Evolutionary conservation across 2,329 filamentous ascomycete genomes (phyloP).

Genomic region (Bimuria novae-zelandiae): DNA sequence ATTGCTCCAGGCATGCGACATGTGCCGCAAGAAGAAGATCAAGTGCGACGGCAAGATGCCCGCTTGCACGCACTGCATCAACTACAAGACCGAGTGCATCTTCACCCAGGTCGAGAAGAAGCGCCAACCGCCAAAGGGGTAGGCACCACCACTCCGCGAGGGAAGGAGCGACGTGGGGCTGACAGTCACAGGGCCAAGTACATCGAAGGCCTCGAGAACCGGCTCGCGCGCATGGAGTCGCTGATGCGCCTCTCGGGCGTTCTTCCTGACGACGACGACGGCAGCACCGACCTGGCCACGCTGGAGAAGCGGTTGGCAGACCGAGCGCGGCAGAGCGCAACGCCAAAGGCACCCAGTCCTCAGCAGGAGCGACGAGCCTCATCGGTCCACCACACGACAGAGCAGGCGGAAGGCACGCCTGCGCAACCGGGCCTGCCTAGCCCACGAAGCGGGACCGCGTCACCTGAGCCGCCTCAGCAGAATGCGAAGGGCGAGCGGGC

Average conservation of each 20-base stretch:
- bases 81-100: conserved; percentile 97
- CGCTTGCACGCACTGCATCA: conserved; percentile 91
- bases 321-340: conserved; percentile 39
- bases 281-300: conserved; percentile 83
- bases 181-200: conserved; percentile 77
- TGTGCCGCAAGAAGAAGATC: conserved; percentile 95
- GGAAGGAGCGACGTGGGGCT: conserved; percentile 2
- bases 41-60: conserved; percentile 98
- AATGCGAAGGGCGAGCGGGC: conserved; percentile 52
- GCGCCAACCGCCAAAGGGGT: conserved; percentile 95
- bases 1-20: conserved; percentile 76
- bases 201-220: conserved; percentile 94
- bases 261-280: conserved; percentile 81
- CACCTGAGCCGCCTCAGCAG: conserved; percentile 53
- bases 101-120: conserved; percentile 99
- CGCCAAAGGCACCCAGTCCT: conserved; percentile 24
- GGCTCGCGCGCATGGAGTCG: conserved; percentile 93
- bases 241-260: conserved; percentile 84
- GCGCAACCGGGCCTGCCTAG: conserved; percentile 54
- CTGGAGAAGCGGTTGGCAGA: conserved; percentile 76
- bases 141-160: background rate
- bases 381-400: conserved; percentile 41
- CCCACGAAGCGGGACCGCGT: conserved; percentile 56
- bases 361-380: conserved; percentile 38
- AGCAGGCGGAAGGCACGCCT: conserved; percentile 43